Conservation (phyloP, 1,284 basidiomycete genomes). For the Tilletia indica region DNA sequence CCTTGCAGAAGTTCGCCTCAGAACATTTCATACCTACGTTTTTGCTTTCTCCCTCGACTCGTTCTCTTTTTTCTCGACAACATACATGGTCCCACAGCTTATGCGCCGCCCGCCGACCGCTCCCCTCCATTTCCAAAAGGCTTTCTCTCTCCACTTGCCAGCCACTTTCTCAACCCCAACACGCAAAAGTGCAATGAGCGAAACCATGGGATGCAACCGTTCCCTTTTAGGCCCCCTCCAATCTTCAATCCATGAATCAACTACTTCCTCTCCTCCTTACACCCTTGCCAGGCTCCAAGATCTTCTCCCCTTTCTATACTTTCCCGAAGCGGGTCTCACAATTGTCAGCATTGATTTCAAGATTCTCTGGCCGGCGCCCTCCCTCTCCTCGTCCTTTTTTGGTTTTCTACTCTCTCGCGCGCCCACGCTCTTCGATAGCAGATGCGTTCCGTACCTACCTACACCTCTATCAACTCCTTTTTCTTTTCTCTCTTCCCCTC, state of each 20-base stretch:
- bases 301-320: slow-evolving; percentile 3
- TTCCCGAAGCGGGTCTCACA: neutral
- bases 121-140: neutral
- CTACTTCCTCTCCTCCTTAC: neutral
- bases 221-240: too few relatives aligned
- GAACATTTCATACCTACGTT: neutral
- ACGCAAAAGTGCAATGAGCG: too few relatives aligned
- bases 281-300: neutral
- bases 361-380: too few relatives aligned
- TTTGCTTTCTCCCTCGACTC: neutral
- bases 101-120: neutral
- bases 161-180: too few relatives aligned
- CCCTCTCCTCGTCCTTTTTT: too few relatives aligned
- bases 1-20: neutral
- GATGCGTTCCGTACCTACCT: too few relatives aligned
- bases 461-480: too few relatives aligned
- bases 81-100: neutral
- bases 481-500: too few relatives aligned
- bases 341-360: too few relatives aligned
- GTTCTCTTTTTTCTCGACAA: neutral
- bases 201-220: too few relatives aligned
- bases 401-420: too few relatives aligned
- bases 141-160: neutral
- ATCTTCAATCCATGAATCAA: neutral
- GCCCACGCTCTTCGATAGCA: too few relatives aligned